These are phyloP conservation scores for Pouteria glomerata DNA, from an alignment of 148 eudicot genomes.

Conservation along the genomic window DNA sequence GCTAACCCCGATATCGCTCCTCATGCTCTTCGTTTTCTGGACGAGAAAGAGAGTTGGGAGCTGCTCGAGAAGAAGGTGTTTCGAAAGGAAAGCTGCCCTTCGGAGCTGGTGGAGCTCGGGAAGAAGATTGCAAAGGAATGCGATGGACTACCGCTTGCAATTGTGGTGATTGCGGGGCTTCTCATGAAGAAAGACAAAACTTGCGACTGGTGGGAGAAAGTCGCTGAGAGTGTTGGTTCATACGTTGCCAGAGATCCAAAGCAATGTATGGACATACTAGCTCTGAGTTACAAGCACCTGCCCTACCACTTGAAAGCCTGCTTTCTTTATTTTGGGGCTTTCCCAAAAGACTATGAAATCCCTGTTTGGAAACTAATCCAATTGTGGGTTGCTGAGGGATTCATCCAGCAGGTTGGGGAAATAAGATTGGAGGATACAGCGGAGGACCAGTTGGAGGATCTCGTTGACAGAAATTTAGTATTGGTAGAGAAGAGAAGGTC, in stretches of 20 bases:
- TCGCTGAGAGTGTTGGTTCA: slow-evolving; percentile 19
- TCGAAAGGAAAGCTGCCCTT: slow-evolving; percentile 8
- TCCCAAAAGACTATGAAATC: background rate
- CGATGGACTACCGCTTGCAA: slow-evolving; percentile 26
- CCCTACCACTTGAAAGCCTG: slow-evolving; percentile 31
- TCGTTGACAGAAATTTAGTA: slow-evolving; percentile 30
- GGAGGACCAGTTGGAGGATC: slow-evolving; percentile 31
- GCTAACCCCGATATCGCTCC: slow-evolving; percentile 7
- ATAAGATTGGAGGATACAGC: slow-evolving; percentile 27
- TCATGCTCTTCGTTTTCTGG: slow-evolving; percentile 16
- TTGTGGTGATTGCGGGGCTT: slow-evolving; percentile 26
- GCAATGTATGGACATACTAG: slow-evolving; percentile 13
- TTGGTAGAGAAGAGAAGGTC: slow-evolving; percentile 16
- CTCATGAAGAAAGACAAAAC: slow-evolving; percentile 10
- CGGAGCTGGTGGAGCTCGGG: slow-evolving; percentile 13
- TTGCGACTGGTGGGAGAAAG: slow-evolving; percentile 20
- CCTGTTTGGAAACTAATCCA: slow-evolving; percentile 16
- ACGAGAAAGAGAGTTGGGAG: slow-evolving; percentile 17
- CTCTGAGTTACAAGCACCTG: slow-evolving; percentile 25
- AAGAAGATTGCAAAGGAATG: slow-evolving; percentile 15
- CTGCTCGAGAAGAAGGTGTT: slow-evolving; percentile 27
- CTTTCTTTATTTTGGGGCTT: slow-evolving; percentile 18
- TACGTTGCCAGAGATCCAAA: slow-evolving; percentile 3
- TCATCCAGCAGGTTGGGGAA: slow-evolving; percentile 16
- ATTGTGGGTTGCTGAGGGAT: slow-evolving; percentile 38